Conservation (phyloP, 179 eudicot genomes). For the Drosera spatulata region DNA sequence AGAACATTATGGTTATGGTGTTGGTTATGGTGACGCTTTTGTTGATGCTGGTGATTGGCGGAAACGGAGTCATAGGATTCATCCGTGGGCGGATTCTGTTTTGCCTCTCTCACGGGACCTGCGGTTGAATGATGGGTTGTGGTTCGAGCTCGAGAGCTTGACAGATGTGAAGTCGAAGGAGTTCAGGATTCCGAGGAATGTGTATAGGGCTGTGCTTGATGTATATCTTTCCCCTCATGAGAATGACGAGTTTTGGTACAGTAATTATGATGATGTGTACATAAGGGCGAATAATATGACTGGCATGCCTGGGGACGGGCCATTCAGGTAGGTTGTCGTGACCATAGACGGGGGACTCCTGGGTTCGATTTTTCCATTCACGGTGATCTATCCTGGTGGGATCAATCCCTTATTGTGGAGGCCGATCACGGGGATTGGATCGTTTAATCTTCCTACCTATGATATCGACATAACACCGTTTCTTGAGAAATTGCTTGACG, state of each 20-base stretch:
- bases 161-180: constrained; percentile 35
- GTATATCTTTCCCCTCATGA: constrained; percentile 87
- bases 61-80: background rate
- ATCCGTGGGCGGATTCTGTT: constrained; percentile 53
- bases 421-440: constrained; percentile 78
- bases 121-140: constrained; percentile 78
- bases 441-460: constrained; percentile 77
- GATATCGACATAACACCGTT: constrained; percentile 83
- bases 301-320: constrained; percentile 50
- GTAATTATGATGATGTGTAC: constrained; percentile 59
- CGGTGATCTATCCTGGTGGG: constrained; percentile 86
- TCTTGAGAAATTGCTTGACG: constrained; percentile 61
- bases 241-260: constrained; percentile 83
- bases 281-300: constrained; percentile 46
- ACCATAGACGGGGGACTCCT: constrained; percentile 48
- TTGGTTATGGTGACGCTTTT: background rate
- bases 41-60: background rate
- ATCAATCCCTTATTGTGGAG: constrained; percentile 89
- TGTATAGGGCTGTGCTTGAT: constrained; percentile 76
- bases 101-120: constrained; percentile 62
- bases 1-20: no score
- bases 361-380: constrained; percentile 86
- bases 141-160: constrained; percentile 67
- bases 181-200: constrained; percentile 54
- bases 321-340: constrained; percentile 83